These are phyloP conservation scores for Niebla homalea DNA, from an alignment of 495 filamentous ascomycete genomes.

Conservation along the genomic window DNA sequence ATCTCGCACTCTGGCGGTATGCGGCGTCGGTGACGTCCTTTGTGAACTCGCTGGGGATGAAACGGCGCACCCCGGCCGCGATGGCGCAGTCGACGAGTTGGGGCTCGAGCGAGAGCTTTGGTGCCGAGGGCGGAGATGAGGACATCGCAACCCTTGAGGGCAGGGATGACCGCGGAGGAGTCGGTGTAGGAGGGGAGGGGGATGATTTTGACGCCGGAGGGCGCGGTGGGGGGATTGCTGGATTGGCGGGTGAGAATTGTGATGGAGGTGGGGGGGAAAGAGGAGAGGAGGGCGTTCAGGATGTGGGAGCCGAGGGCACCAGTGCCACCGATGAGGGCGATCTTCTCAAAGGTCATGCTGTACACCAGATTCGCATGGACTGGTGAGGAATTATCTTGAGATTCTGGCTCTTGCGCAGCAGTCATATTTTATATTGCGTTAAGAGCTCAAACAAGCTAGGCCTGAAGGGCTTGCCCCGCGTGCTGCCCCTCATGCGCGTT, in stretches of 20 bases:
- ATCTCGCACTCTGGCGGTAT: neutral
- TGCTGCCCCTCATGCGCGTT: no score
- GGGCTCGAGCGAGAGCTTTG: slow-evolving; percentile 19
- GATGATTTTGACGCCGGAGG: neutral
- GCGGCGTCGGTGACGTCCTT: neutral
- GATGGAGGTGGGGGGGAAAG: neutral
- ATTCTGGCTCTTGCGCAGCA: no score
- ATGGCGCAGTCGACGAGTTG: slow-evolving; percentile 37
- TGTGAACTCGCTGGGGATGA: slow-evolving; percentile 39
- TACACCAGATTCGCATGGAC: neutral
- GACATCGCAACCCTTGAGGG: slow-evolving; percentile 26
- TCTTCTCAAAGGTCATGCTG: neutral
- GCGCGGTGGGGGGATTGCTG: neutral
- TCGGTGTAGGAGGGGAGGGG: neutral
- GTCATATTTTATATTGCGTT: no score
- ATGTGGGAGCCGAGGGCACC: slow-evolving; percentile 2
- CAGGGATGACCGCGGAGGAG: neutral
- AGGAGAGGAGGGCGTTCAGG: neutral
- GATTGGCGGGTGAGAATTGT: neutral
- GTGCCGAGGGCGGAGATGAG: slow-evolving; percentile 24
- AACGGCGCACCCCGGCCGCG: slow-evolving; percentile 36
- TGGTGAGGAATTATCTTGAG: no score
- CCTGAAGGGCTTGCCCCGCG: no score
- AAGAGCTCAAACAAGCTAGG: no score
- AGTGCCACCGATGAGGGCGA: slow-evolving; percentile 1